These are phyloP conservation scores for Annulohypoxylon bovei DNA, from an alignment of 495 filamentous ascomycete species.

Conservation along the genomic window DNA sequence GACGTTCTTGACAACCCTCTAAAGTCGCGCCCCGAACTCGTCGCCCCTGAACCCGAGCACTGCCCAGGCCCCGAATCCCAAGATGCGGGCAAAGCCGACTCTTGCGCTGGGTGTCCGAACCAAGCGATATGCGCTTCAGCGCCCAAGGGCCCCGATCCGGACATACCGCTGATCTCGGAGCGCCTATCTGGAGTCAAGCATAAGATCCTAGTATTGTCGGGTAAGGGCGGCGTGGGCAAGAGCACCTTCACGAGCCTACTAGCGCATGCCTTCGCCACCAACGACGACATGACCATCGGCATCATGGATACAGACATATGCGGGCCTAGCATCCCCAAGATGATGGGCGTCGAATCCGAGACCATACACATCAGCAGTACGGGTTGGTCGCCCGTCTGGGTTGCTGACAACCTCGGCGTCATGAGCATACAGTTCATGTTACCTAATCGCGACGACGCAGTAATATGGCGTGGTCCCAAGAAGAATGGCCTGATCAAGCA, in stretches of 20 bases:
- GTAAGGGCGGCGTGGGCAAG: conserved; percentile 97
- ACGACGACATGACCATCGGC: conserved; percentile 78
- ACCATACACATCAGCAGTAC: conserved; percentile 83
- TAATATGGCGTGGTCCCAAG: conserved; percentile 97
- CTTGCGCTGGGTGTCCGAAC: conserved; percentile 94
- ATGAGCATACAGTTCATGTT: conserved; percentile 99
- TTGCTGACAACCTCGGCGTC: conserved; percentile 86
- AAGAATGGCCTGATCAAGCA: conserved; percentile 99
- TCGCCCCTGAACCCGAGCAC: conserved; percentile 96
- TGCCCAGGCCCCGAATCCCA: conserved; percentile 94
- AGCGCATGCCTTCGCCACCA: conserved; percentile 84
- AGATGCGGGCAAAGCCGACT: conserved; percentile 83
- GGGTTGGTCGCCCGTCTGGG: conserved; percentile 95
- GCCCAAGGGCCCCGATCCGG: conserved; percentile 95
- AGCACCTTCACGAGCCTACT: conserved; percentile 89
- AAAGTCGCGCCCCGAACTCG: conserved; percentile 77
- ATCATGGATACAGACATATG: conserved; percentile 98
- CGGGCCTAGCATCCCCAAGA: conserved; percentile 93
- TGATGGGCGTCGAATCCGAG: conserved; percentile 95
- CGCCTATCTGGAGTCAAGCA: conserved; percentile 84
- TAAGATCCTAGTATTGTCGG: conserved; percentile 90
- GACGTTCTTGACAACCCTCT: conserved; percentile 74
- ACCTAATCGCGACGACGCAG: conserved; percentile 87
- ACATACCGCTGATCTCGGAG: conserved; percentile 85
- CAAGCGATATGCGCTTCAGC: conserved; percentile 93